A percentile compares a stretch with the other conserved stretches of the same genome.
These are phyloP conservation scores for Botryobasidium botryosum DNA, from an alignment of 768 basidiomycete species.

Conservation along the genomic window DNA sequence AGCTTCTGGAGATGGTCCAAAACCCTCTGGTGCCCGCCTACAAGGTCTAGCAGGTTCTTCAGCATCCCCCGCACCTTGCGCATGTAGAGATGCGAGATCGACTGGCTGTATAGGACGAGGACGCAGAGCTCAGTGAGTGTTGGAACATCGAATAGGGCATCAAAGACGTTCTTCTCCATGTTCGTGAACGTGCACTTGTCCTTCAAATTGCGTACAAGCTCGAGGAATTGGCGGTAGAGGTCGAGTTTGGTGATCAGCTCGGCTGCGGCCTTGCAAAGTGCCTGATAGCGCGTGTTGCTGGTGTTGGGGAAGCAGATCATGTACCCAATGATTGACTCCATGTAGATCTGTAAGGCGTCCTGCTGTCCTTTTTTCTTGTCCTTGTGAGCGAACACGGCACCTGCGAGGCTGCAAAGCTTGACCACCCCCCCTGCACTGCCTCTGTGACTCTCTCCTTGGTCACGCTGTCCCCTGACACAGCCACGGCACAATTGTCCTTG, in stretches of 20 bases:
- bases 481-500: conserved; percentile 18
- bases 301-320: conserved; percentile 20
- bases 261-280: conserved; percentile 18
- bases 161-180: conserved; percentile 22
- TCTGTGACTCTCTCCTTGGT: conserved; percentile 14
- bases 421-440: conserved; percentile 14
- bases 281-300: conserved; percentile 23
- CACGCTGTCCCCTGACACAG: conserved; percentile 8
- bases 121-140: conserved; percentile 19
- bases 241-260: conserved; percentile 17
- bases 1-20: conserved; percentile 11
- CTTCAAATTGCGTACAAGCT: conserved; percentile 19
- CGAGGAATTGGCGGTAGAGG: conserved; percentile 18
- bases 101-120: conserved; percentile 15
- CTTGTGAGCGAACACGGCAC: conserved; percentile 21
- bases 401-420: conserved; percentile 18
- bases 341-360: conserved; percentile 16
- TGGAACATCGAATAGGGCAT: conserved; percentile 13
- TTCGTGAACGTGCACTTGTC: conserved; percentile 17
- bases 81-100: conserved; percentile 20
- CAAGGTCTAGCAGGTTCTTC: conserved; percentile 17
- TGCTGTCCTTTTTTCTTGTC: conserved; percentile 23
- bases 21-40: conserved; percentile 15
- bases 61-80: conserved; percentile 12
- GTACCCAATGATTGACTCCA: conserved; percentile 15